These are phyloP conservation scores for Phoma sp. DNA, from an alignment of 2,329 filamentous ascomycete genomes.

Conservation along the genomic window DNA sequence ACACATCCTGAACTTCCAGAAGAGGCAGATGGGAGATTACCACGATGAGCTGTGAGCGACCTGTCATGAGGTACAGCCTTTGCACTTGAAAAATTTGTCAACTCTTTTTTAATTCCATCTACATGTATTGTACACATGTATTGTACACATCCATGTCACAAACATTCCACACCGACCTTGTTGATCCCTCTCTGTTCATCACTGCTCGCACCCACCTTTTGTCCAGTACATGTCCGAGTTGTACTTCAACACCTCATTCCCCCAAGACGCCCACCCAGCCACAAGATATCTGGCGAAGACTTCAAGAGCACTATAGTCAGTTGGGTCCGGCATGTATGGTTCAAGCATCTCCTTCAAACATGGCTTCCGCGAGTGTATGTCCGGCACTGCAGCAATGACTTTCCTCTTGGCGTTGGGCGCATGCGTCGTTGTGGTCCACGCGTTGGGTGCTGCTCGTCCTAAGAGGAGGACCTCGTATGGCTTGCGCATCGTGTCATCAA, in stretches of 20 bases:
- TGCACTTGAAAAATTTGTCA: not conserved
- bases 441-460: slow-evolving; percentile 50
- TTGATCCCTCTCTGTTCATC: not conserved
- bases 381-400: slow-evolving; percentile 73
- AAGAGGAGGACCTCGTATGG: slow-evolving; percentile 78
- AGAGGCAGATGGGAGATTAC: slow-evolving; percentile 26
- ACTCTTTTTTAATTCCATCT: not conserved
- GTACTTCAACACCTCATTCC: slow-evolving; percentile 74
- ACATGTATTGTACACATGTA: not conserved
- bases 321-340: slow-evolving; percentile 55
- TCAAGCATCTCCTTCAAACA: slow-evolving; percentile 69
- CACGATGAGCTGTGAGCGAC: slow-evolving; percentile 4
- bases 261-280: slow-evolving; percentile 80
- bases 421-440: slow-evolving; percentile 29
- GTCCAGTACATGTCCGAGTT: slow-evolving; percentile 65
- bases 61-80: not conserved
- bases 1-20: slow-evolving; percentile 32
- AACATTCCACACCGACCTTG: too few species aligned
- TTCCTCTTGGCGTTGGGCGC: slow-evolving; percentile 52
- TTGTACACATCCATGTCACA: not conserved
- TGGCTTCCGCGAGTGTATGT: slow-evolving; percentile 80
- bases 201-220: not conserved
- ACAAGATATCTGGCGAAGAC: slow-evolving; percentile 78
- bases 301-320: slow-evolving; percentile 68
- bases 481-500: slow-evolving; percentile 71